These are phyloP conservation scores for Setomelanomma holmii DNA, from an alignment of 2,329 filamentous ascomycete genomes.

Conservation along the genomic window DNA sequence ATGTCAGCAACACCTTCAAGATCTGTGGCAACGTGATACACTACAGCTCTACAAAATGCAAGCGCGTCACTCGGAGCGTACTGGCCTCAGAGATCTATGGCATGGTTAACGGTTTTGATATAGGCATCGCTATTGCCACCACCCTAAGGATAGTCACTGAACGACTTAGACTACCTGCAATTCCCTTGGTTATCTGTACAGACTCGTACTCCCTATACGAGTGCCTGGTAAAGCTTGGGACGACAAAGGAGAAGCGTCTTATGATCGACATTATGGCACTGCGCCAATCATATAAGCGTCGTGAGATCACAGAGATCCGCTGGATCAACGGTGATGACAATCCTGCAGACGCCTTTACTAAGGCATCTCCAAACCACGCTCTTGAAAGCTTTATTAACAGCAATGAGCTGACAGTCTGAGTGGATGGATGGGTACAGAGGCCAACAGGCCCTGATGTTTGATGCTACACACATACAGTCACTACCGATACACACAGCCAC, in stretches of 20 bases:
- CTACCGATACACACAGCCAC: too few species aligned
- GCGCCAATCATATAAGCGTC: slow-evolving; percentile 1
- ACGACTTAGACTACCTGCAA: neutral
- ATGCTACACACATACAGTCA: too few species aligned
- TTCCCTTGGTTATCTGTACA: slow-evolving; percentile 1
- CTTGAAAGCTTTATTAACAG: too few species aligned
- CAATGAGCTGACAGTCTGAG: too few species aligned
- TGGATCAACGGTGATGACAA: neutral
- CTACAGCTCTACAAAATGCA: slow-evolving; percentile 1
- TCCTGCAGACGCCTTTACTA: neutral
- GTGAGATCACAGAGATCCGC: neutral
- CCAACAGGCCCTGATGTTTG: too few species aligned
- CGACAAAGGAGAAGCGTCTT: slow-evolving; percentile 6
- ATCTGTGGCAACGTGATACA: slow-evolving; percentile 1
- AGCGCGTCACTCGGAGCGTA: slow-evolving; percentile 4
- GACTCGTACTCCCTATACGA: slow-evolving; percentile 5
- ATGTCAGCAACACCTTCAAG: neutral
- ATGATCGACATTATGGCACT: slow-evolving; percentile 9
- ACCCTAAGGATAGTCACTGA: slow-evolving; percentile 2
- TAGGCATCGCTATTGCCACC: slow-evolving; percentile 2
- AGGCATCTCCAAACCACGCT: too few species aligned
- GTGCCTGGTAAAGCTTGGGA: slow-evolving; percentile 5
- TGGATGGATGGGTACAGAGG: too few species aligned
- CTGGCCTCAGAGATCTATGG: slow-evolving; percentile 5
- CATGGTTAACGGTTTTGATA: slow-evolving; percentile 2